phyloP scores from a whole-genome alignment of 2,329 filamentous ascomycete species.

The Colletotrichum sp. region DNA sequence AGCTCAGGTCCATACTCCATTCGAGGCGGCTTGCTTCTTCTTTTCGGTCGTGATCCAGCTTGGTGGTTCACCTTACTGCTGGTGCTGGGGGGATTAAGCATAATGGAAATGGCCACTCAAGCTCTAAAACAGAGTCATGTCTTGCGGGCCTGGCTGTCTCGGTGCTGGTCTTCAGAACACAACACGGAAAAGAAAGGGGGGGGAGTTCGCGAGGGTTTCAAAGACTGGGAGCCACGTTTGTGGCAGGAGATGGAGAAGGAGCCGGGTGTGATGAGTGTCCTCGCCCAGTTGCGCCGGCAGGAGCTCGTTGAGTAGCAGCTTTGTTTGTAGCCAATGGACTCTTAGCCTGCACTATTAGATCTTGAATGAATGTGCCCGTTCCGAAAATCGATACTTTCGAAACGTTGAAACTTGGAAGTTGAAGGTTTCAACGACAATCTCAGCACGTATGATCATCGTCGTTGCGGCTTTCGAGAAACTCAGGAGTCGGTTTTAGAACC shows the following conservation, averaged over 20 bases:
- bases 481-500: background rate
- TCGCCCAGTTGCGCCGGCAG: background rate
- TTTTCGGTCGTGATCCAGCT: background rate
- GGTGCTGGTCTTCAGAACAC: conserved; percentile 50
- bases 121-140: background rate
- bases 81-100: background rate
- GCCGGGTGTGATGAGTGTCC: background rate
- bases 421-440: background rate
- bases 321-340: background rate
- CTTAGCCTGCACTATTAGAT: background rate
- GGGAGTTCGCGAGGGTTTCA: conserved; percentile 28
- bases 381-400: background rate
- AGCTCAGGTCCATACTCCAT: background rate
- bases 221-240: conserved; percentile 58
- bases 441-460: background rate
- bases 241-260: conserved; percentile 66
- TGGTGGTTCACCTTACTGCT: background rate
- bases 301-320: background rate
- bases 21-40: background rate
- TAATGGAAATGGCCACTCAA: background rate
- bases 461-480: background rate
- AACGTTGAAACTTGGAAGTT: background rate
- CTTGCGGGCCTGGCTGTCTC: background rate
- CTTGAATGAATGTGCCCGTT: background rate
- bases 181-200: conserved; percentile 42